A percentile compares a stretch with the other conserved stretches of the same genome.
Evolutionary conservation across 441 rosid species (phyloP).

Genomic region (Gossypium schwendimanii): DNA sequence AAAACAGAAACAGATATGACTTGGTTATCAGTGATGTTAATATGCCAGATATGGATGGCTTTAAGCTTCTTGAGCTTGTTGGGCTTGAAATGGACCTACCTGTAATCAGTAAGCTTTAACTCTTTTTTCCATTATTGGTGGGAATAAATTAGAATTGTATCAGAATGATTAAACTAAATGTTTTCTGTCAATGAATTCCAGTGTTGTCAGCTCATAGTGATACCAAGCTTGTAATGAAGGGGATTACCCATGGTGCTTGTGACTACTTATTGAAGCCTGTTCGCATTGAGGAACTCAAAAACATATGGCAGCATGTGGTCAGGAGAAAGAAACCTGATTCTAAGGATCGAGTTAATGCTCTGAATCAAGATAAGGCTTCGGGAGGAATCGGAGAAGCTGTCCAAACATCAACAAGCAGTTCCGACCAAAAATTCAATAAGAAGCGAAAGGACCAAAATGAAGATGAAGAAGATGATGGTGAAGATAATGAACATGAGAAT

Average conservation of each 20-base stretch:
- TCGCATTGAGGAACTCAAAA: constrained; percentile 70
- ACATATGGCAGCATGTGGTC: constrained; percentile 94
- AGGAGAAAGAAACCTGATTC: constrained; percentile 50
- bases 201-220: constrained; percentile 89
- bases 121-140: neutral
- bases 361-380: constrained; percentile 30
- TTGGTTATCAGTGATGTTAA: constrained; percentile 93
- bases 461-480: constrained; percentile 62
- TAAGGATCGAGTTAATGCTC: constrained; percentile 28
- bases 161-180: neutral
- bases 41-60: constrained; percentile 98
- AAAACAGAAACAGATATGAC: constrained; percentile 64
- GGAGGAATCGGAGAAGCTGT: constrained; percentile 32
- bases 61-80: constrained; percentile 89
- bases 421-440: constrained; percentile 35
- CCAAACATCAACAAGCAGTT: constrained; percentile 19
- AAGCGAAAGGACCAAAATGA: constrained; percentile 67
- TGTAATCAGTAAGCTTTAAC: constrained; percentile 55
- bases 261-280: constrained; percentile 85
- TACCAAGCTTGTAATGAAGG: constrained; percentile 75
- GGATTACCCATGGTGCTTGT: constrained; percentile 80
- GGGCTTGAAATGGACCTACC: constrained; percentile 99
- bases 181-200: constrained; percentile 23
- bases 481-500: constrained; percentile 51
- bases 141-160: neutral